Conservation (phyloP, 2,329 filamentous ascomycete species). For the Calonectria fujianensis region DNA sequence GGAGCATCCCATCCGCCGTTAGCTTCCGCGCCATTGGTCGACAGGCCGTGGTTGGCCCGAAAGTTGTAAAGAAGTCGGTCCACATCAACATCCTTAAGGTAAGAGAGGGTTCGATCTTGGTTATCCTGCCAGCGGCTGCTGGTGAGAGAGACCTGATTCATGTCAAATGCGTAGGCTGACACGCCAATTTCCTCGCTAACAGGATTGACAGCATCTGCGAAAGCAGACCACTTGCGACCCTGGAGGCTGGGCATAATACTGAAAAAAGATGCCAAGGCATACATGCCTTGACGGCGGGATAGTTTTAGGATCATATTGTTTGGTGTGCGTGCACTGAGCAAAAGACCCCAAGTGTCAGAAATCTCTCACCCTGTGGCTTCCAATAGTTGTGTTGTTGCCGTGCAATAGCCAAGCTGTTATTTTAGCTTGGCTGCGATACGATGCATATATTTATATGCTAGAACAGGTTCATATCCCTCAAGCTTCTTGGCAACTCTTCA, state of each 20-base stretch:
- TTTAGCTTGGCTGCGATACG: neutral
- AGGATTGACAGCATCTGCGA: slow-evolving; percentile 11
- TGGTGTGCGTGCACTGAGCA: neutral
- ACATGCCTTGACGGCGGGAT: neutral
- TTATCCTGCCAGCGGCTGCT: slow-evolving; percentile 56
- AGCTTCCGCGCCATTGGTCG: slow-evolving; percentile 65
- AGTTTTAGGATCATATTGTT: slow-evolving; percentile 19
- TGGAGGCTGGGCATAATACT: neutral
- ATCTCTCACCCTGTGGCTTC: neutral
- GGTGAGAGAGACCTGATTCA: slow-evolving; percentile 39
- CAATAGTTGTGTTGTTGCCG: neutral
- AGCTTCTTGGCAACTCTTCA: neutral
- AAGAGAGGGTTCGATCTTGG: slow-evolving; percentile 67
- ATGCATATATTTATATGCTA: neutral
- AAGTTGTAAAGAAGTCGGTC: slow-evolving; percentile 70
- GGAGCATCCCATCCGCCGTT: slow-evolving; percentile 74
- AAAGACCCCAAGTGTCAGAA: too few species aligned
- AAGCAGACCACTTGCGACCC: neutral
- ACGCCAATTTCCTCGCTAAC: slow-evolving; percentile 30
- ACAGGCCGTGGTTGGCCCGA: slow-evolving; percentile 66
- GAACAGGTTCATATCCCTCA: neutral
- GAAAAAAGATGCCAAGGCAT: slow-evolving; percentile 25
- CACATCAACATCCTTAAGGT: slow-evolving; percentile 66
- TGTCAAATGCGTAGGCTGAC: slow-evolving; percentile 37
- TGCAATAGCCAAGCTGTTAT: neutral